Percentiles rank a stretch among this genome's conserved stretches.
phyloP scores from a whole-genome alignment of 1,284 basidiomycete genomes.

The Rhodotorula glutinis region DNA sequence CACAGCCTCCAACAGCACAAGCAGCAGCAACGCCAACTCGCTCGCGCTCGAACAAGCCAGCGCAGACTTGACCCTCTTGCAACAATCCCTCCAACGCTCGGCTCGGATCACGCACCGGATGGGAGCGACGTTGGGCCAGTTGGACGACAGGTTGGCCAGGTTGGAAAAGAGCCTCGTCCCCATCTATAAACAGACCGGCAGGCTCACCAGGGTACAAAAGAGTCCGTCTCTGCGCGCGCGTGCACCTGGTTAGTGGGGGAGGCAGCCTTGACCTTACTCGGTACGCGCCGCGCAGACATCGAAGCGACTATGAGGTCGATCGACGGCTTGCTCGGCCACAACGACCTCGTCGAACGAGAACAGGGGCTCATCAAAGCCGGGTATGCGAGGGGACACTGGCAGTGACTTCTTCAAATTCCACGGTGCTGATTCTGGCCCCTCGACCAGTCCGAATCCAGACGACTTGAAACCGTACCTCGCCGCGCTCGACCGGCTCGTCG shows the following conservation, averaged over 20 bases:
- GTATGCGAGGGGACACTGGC: conserved; percentile 1
- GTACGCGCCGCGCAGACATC: conserved; percentile 35
- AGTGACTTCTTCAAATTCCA: too few relatives aligned
- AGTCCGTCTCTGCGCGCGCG: conserved; percentile 29
- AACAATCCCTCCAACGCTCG: conserved; percentile 49
- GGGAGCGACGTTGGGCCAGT: conserved; percentile 49
- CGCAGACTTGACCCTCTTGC: conserved; percentile 50
- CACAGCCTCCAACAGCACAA: too few relatives aligned
- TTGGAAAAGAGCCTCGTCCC: conserved; percentile 42
- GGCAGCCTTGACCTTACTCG: too few relatives aligned
- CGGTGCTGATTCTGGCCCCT: too few relatives aligned
- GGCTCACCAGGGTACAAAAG: conserved; percentile 34
- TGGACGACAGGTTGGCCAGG: conserved; percentile 48
- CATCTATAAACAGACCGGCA: conserved; percentile 42
- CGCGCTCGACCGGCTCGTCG: conserved; percentile 35
- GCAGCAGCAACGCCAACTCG: conserved; percentile 1
- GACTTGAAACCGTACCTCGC: conserved; percentile 36
- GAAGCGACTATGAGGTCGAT: conserved; percentile 41
- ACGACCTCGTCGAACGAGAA: conserved; percentile 43
- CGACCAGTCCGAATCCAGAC: conserved; percentile 27
- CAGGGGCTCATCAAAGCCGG: conserved; percentile 38
- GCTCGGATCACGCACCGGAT: conserved; percentile 48
- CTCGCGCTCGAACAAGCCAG: conserved; percentile 36
- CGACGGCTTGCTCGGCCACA: conserved; percentile 41
- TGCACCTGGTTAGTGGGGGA: too few relatives aligned